phyloP scores from a whole-genome alignment of 73 alveolate genomes.

The Paramecium biaurelia region DNA sequence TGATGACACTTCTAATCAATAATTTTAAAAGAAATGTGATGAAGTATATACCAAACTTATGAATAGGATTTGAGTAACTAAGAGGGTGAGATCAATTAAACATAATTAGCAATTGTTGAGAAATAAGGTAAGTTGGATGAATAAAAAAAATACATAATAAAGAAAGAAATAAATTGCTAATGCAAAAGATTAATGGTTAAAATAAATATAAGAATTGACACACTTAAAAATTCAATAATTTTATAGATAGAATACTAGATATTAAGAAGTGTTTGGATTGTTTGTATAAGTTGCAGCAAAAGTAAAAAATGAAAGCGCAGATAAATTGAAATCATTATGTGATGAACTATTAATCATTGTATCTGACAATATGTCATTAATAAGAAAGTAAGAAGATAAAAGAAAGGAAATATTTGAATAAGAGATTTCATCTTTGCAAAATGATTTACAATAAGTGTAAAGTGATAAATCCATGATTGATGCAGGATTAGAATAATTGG shows the following conservation, averaged over 20 bases:
- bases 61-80: not conserved
- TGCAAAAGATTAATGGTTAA: not conserved
- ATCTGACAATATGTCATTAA: not conserved
- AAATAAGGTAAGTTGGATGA: conserved; percentile 13
- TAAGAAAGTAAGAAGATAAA: not conserved
- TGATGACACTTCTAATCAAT: not conserved
- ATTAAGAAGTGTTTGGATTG: not conserved
- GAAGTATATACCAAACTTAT: not conserved
- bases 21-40: conserved; percentile 2
- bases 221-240: not conserved
- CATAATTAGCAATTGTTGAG: not conserved
- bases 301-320: not conserved
- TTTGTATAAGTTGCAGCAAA: not conserved
- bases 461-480: not conserved
- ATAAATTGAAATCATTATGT: not conserved
- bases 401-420: not conserved
- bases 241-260: not conserved
- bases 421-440: not conserved
- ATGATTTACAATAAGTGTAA: not conserved
- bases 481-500: not conserved
- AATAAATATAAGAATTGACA: not conserved
- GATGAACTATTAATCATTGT: not conserved
- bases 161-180: not conserved
- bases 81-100: not conserved
- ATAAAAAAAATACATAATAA: not conserved